Evolutionary conservation across 768 basidiomycete genomes (phyloP).

Genomic region (Strobilomyces echinocephalus): DNA sequence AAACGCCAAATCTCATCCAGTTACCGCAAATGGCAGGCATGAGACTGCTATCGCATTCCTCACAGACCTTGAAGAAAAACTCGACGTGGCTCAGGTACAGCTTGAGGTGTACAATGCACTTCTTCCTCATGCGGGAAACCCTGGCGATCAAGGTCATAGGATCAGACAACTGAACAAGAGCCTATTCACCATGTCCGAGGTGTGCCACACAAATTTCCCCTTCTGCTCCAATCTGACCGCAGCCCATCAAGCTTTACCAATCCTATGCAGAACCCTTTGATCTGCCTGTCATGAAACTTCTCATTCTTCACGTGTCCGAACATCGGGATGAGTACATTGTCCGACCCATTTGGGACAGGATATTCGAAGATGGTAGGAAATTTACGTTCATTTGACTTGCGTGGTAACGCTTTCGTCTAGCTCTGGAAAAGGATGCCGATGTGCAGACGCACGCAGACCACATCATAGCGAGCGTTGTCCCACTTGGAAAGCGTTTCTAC

Average conservation of each 20-base stretch:
- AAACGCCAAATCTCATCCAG: slow-evolving; percentile 92
- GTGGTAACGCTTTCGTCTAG: slow-evolving; percentile 29
- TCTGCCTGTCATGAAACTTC: slow-evolving; percentile 74
- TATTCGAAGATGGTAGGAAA: slow-evolving; percentile 72
- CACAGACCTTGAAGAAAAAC: slow-evolving; percentile 91
- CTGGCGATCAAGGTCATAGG: slow-evolving; percentile 57
- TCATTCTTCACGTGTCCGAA: slow-evolving; percentile 91
- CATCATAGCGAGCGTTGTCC: slow-evolving; percentile 58
- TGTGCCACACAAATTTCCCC: slow-evolving; percentile 32
- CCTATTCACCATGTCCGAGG: slow-evolving; percentile 82
- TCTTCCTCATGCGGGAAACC: slow-evolving; percentile 54
- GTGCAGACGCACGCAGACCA: slow-evolving; percentile 53
- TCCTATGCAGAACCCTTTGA: slow-evolving; percentile 85
- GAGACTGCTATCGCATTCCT: slow-evolving; percentile 93
- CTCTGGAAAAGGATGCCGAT: slow-evolving; percentile 53
- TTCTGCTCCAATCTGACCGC: slow-evolving; percentile 9
- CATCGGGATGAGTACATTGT: slow-evolving; percentile 82
- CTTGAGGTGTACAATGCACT: slow-evolving; percentile 80
- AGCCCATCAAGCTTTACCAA: slow-evolving; percentile 66
- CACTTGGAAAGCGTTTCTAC: slow-evolving; percentile 81
- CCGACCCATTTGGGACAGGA: slow-evolving; percentile 81
- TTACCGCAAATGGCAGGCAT: slow-evolving; percentile 69
- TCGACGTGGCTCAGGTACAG: slow-evolving; percentile 96
- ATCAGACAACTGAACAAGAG: slow-evolving; percentile 54
- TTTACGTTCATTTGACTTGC: background rate